Percentiles rank a stretch among this genome's conserved stretches.
phyloP scores from a whole-genome alignment of 441 rosid genomes.

The Omphalea diandra region DNA sequence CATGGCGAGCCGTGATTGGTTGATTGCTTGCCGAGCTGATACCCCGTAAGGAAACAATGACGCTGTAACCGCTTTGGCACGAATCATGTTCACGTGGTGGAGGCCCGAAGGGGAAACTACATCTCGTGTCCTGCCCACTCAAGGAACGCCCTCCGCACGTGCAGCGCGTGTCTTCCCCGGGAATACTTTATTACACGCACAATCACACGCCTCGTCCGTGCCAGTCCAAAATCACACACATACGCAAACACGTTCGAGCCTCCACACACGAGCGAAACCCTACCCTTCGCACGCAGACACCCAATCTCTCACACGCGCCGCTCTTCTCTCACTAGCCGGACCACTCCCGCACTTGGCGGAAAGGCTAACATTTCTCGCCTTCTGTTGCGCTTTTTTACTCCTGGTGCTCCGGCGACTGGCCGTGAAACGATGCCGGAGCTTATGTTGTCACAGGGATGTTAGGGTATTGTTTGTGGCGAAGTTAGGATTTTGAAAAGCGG shows the following conservation, averaged over 20 bases:
- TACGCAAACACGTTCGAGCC: conserved; percentile 57
- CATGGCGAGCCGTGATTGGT: background rate
- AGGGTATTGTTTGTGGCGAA: background rate
- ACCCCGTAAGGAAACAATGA: too few species aligned
- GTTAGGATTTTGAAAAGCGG: conserved; percentile 19
- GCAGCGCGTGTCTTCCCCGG: conserved; percentile 45
- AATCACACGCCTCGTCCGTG: conserved; percentile 75
- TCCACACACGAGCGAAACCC: conserved; percentile 73
- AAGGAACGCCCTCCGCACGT: conserved; percentile 35
- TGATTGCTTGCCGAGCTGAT: background rate
- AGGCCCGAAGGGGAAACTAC: conserved; percentile 6
- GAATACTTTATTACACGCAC: conserved; percentile 25
- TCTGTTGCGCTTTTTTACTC: background rate
- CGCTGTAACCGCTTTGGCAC: background rate
- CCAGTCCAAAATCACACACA: conserved; percentile 42
- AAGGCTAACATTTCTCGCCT: conserved; percentile 23
- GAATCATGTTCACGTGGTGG: conserved; percentile 32
- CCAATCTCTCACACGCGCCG: conserved; percentile 33
- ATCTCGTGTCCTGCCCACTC: conserved; percentile 33
- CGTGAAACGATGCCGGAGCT: conserved; percentile 21
- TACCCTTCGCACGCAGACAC: conserved; percentile 52
- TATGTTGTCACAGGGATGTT: conserved; percentile 19
- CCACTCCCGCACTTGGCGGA: conserved; percentile 36
- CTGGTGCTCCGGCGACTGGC: conserved; percentile 16
- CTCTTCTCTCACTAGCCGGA: conserved; percentile 26